phyloP scores from a whole-genome alignment of 768 basidiomycete genomes.

The Rhizopogon roseolus region DNA sequence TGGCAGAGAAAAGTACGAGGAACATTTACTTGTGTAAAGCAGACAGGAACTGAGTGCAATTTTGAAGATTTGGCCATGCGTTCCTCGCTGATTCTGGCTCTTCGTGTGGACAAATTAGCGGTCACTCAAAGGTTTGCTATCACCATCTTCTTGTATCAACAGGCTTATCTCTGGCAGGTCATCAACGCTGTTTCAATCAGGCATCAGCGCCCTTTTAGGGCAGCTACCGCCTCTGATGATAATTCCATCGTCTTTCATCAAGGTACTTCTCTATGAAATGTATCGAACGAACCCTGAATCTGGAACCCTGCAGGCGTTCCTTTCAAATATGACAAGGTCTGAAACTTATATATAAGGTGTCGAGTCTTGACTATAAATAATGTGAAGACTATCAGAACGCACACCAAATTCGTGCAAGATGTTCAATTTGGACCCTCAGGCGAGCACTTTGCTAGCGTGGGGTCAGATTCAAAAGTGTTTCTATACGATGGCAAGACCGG shows the following conservation, averaged over 20 bases:
- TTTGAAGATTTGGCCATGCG: constrained; percentile 70
- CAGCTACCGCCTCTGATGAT: constrained; percentile 86
- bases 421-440: constrained; percentile 81
- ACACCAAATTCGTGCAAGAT: constrained; percentile 91
- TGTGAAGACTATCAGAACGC: constrained; percentile 72
- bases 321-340: constrained; percentile 84
- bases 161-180: constrained; percentile 34
- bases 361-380: neutral
- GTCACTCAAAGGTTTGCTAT: constrained; percentile 73
- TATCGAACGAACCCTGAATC: neutral
- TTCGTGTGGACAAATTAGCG: constrained; percentile 83
- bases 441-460: constrained; percentile 81
- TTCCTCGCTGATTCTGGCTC: constrained; percentile 83
- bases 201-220: constrained; percentile 85
- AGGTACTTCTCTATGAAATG: constrained; percentile 35
- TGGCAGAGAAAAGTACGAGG: constrained; percentile 73
- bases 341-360: neutral
- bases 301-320: constrained; percentile 52
- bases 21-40: neutral
- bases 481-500: constrained; percentile 90
- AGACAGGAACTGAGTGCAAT: neutral
- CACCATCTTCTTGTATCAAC: neutral
- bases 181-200: constrained; percentile 89
- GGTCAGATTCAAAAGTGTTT: constrained; percentile 83
- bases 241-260: constrained; percentile 77